Conservation (phyloP, 2,329 filamentous ascomycete species). For the Aureobasidium sp. region DNA sequence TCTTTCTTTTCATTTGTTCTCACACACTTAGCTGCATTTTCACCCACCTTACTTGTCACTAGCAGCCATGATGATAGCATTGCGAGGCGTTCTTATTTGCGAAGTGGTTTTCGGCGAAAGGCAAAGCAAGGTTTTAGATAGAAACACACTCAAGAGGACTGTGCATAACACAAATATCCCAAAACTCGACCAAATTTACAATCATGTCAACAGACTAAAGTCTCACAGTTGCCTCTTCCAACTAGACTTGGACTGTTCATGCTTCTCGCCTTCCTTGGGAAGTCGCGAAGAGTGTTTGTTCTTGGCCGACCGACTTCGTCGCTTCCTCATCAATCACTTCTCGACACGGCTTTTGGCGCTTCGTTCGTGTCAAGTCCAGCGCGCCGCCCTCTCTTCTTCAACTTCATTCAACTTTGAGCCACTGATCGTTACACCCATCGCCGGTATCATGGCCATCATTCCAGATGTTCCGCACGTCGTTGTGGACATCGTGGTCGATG, state of each 20-base stretch:
- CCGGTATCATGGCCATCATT: constrained; percentile 19
- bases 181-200: not conserved
- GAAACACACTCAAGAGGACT: not conserved
- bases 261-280: not conserved
- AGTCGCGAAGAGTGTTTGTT: not conserved
- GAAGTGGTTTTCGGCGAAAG: constrained; percentile 7
- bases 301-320: not conserved
- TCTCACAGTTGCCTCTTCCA: not conserved
- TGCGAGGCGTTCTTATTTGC: constrained; percentile 11
- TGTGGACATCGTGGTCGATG: constrained; percentile 18
- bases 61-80: constrained; percentile 9
- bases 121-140: constrained; percentile 7
- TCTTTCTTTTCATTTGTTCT: constrained; percentile 5
- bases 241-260: too few species aligned
- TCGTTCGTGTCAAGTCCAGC: not conserved
- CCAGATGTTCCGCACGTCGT: constrained; percentile 19
- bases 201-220: not conserved
- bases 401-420: not conserved
- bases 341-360: not conserved
- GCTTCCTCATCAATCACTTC: not conserved
- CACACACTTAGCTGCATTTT: not conserved
- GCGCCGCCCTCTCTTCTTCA: not conserved
- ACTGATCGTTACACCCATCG: not conserved
- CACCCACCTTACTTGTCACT: not conserved
- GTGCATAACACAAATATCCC: constrained; percentile 4